Evolutionary conservation across 345 rosid genomes (phyloP), one percentile per base, ranked within the genome.

Genomic region (Firmiana major): DNA sequence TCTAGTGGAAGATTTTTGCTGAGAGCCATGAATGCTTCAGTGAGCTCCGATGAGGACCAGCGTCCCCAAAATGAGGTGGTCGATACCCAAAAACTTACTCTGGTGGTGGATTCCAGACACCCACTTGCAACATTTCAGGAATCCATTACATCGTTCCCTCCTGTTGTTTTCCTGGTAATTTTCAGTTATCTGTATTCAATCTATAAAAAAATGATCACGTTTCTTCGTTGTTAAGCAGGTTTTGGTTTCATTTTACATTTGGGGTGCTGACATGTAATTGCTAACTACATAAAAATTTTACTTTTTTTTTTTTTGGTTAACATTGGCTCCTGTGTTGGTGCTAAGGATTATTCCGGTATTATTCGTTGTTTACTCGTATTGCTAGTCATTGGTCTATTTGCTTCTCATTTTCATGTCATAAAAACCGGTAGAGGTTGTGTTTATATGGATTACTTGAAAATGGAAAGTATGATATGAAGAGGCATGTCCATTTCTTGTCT

Each of bases 101-200:
- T 12, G 38, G 65, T 46, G 43, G n/a, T 51, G 7, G 78, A 75
- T 54, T 63, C 85, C 11, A 78, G 81, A 53, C 36, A 59, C 77
- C 83, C 79, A 36, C 15, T 89, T 69, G 77, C 81, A 28, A 83
- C 75, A 43, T 83, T 89, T 38, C 89, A 82, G 57, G 88, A 78
- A 46, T 73, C 82, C 66, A 34, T 93, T 68, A 40, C 78, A 65
- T 73, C 91, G 43, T 81, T 84, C 24, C 89, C 96, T 84, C 90
- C 94, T 57, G 78, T 90, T 62, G 87, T 88, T 74, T 86, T 82
- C 73, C 74, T 80, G 91, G 97, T 94, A 89, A 80, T 24, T 9
- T 22, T 53, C 54, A 53, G 1, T 67, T 43, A 2, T 77, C 24
- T 77, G 58, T 36, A 64, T 45, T 68, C n/a, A 22, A 46, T 68